Conservation (phyloP, 495 filamentous ascomycete genomes). For the Penicillium pancosmium region DNA sequence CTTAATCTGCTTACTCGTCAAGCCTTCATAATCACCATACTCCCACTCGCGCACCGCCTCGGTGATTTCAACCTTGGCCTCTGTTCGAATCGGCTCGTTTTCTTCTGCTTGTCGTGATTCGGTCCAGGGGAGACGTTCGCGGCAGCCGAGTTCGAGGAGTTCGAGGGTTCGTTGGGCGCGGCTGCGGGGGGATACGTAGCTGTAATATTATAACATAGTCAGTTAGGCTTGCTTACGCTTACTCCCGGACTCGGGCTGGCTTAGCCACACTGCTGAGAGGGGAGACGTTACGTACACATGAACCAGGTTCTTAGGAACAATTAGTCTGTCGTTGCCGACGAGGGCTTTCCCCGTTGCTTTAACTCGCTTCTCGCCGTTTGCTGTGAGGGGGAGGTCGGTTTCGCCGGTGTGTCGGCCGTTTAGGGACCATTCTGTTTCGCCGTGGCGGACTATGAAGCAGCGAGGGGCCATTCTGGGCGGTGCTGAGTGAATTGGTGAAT, state of each 20-base stretch:
- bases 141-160: slow-evolving; percentile 67
- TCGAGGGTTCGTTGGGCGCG: slow-evolving; percentile 88
- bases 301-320: slow-evolving; percentile 78
- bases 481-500: neutral
- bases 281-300: slow-evolving; percentile 58
- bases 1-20: slow-evolving; percentile 74
- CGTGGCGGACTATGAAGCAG: slow-evolving; percentile 91
- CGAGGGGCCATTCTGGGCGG: slow-evolving; percentile 64
- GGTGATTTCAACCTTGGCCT: slow-evolving; percentile 65
- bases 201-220: slow-evolving; percentile 21
- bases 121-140: slow-evolving; percentile 57
- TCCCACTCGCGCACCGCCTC: slow-evolving; percentile 91
- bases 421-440: slow-evolving; percentile 97
- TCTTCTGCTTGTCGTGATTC: slow-evolving; percentile 39
- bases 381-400: slow-evolving; percentile 83
- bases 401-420: slow-evolving; percentile 88
- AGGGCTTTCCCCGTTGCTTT: slow-evolving; percentile 79
- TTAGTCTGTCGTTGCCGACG: slow-evolving; percentile 81
- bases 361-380: slow-evolving; percentile 84
- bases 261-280: neutral
- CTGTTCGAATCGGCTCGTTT: slow-evolving; percentile 47
- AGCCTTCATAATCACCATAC: slow-evolving; percentile 93
- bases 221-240: neutral
- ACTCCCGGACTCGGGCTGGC: neutral
- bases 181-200: slow-evolving; percentile 84